Evolutionary conservation across 2,329 filamentous ascomycete species (phyloP).

Genomic region (Cercospora canescens): DNA sequence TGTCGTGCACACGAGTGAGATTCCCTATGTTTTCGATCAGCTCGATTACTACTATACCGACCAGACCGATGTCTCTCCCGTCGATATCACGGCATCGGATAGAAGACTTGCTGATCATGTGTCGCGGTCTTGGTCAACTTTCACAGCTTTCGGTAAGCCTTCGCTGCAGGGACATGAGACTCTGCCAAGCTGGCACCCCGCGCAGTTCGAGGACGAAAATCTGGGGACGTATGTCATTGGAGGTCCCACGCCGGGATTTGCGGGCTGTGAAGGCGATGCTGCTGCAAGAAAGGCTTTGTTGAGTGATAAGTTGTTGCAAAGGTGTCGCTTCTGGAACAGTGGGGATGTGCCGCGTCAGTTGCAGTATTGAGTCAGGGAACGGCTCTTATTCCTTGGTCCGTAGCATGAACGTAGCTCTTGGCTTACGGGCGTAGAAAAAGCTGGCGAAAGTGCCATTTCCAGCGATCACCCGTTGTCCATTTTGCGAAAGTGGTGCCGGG

Average conservation of each 20-base stretch:
- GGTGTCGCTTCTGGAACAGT: constrained; percentile 51
- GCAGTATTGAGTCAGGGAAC: neutral
- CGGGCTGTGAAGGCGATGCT: constrained; percentile 38
- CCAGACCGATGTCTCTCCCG: constrained; percentile 28
- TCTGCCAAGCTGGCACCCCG: constrained; percentile 43
- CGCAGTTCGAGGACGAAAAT: constrained; percentile 34
- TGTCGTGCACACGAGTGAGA: constrained; percentile 54
- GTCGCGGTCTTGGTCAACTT: constrained; percentile 52
- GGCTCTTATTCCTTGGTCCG: too few species aligned
- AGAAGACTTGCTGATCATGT: constrained; percentile 41
- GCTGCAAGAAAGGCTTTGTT: constrained; percentile 30
- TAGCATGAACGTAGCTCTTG: neutral
- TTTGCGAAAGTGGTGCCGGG: too few species aligned
- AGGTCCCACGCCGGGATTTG: constrained; percentile 46
- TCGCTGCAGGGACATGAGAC: constrained; percentile 36
- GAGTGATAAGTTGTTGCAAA: constrained; percentile 46
- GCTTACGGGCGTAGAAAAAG: too few species aligned
- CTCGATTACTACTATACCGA: constrained; percentile 44
- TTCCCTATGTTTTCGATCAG: constrained; percentile 53
- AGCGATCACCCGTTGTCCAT: too few species aligned
- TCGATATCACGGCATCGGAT: constrained; percentile 41
- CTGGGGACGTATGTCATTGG: constrained; percentile 47
- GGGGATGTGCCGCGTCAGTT: constrained; percentile 44
- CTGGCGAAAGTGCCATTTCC: too few species aligned
- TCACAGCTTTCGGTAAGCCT: constrained; percentile 44